These are phyloP conservation scores for Inga leiocalycina DNA, from an alignment of 306 rosid species.

Conservation along the genomic window DNA sequence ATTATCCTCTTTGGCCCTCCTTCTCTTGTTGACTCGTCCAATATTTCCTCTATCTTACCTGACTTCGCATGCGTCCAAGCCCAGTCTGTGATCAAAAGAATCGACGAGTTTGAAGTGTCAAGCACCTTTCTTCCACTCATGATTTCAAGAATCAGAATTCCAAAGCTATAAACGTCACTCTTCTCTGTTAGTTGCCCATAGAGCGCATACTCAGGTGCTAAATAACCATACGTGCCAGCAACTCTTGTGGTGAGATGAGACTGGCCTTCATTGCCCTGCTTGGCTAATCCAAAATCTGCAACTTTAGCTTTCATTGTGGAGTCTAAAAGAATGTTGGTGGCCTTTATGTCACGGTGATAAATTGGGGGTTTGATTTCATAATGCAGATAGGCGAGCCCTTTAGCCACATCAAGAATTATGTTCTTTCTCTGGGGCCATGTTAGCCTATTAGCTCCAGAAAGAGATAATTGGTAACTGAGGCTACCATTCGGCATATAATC, in stretches of 20 bases:
- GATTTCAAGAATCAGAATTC: conserved; percentile 75
- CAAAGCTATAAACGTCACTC: conserved; percentile 82
- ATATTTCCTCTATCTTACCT: conserved; percentile 54
- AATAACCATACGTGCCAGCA: conserved; percentile 80
- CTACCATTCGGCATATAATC: conserved; percentile 79
- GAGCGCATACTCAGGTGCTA: conserved; percentile 84
- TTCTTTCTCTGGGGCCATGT: conserved; percentile 84
- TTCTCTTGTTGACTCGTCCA: conserved; percentile 49
- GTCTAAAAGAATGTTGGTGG: conserved; percentile 76
- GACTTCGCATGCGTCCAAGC: conserved; percentile 69
- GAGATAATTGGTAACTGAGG: conserved; percentile 55
- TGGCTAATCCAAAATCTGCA: conserved; percentile 77
- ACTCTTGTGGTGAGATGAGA: conserved; percentile 82
- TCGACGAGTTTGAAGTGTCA: conserved; percentile 48
- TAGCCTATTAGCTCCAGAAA: conserved; percentile 35
- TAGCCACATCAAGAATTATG: conserved; percentile 81
- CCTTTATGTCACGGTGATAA: conserved; percentile 78
- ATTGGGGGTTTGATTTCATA: conserved; percentile 76
- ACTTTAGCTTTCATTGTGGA: conserved; percentile 69
- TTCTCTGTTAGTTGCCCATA: conserved; percentile 81
- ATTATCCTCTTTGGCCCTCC: conserved; percentile 65
- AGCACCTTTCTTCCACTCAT: conserved; percentile 83
- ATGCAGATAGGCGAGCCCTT: conserved; percentile 76
- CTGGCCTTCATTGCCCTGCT: conserved; percentile 62
- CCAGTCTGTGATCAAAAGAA: conserved; percentile 74